phyloP scores from a whole-genome alignment of 345 rosid species.

The Capsella bursapastoris region DNA sequence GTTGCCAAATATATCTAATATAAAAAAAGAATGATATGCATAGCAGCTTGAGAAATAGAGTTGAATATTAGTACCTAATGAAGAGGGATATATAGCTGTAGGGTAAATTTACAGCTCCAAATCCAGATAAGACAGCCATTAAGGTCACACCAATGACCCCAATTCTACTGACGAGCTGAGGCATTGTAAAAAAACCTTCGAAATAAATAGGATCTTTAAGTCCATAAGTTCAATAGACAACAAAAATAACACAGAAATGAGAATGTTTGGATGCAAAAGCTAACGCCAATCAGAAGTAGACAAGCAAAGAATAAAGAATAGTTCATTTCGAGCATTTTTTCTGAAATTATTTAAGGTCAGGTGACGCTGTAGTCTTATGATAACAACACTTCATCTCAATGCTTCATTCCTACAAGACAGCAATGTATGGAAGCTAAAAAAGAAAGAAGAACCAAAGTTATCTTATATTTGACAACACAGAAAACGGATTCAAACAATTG shows the following conservation, averaged over 20 bases:
- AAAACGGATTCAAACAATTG: too few relatives aligned
- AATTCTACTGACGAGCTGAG: conserved; percentile 93
- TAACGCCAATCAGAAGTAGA: neutral
- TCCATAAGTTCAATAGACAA: conserved; percentile 10
- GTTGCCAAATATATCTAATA: neutral
- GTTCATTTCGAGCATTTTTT: too few relatives aligned
- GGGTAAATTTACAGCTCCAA: conserved; percentile 95
- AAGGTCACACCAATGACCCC: conserved; percentile 96
- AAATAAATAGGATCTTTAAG: conserved; percentile 40
- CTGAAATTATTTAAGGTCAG: too few relatives aligned
- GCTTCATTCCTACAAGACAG: too few relatives aligned
- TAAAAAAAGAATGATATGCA: neutral
- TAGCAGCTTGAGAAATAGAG: conserved; percentile 1
- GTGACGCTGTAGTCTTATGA: too few relatives aligned
- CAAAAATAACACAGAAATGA: neutral
- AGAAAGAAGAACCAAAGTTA: too few relatives aligned
- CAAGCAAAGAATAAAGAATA: conserved; percentile 3
- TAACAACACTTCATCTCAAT: too few relatives aligned
- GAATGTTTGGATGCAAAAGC: conserved; percentile 13
- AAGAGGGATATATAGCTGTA: conserved; percentile 93
- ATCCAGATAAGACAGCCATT: conserved; percentile 93
- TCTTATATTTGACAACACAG: too few relatives aligned
- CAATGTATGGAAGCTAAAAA: too few relatives aligned
- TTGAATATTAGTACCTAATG: conserved; percentile 60
- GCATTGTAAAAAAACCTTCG: conserved; percentile 81